These are phyloP conservation scores for Neofusicoccum kwambonambiense DNA, from an alignment of 2,329 filamentous ascomycete species.

Conservation along the genomic window DNA sequence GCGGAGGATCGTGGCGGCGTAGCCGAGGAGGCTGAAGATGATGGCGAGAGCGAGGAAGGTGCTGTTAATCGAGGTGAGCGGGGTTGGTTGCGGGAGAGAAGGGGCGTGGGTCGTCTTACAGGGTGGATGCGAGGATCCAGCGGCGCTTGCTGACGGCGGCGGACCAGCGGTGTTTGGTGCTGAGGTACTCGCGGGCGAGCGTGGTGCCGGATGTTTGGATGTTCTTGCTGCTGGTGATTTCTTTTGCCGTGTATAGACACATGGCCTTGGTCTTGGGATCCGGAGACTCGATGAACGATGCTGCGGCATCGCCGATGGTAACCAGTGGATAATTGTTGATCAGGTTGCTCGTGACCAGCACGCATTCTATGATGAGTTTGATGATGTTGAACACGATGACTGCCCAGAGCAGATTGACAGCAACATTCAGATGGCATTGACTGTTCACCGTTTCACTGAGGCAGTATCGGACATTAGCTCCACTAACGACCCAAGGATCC, in stretches of 20 bases:
- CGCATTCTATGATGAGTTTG: background rate
- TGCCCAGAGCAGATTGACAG: background rate
- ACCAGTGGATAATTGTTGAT: conserved; percentile 21
- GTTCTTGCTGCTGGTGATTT: background rate
- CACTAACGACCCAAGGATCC: background rate
- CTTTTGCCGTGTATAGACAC: conserved; percentile 19
- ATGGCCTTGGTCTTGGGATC: conserved; percentile 19
- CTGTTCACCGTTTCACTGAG: background rate
- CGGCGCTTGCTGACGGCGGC: background rate
- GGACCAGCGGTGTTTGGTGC: background rate
- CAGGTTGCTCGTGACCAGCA: background rate
- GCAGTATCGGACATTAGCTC: background rate
- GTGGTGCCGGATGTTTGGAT: background rate
- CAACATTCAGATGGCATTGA: background rate
- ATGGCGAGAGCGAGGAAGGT: background rate
- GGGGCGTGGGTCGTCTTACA: background rate
- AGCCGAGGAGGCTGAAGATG: background rate
- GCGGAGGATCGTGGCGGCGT: background rate
- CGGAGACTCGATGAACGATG: conserved; percentile 23
- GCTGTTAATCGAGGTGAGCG: background rate
- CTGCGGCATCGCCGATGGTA: conserved; percentile 27
- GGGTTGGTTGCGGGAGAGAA: background rate
- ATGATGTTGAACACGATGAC: background rate
- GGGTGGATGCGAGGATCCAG: background rate
- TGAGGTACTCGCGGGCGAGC: background rate